Evolutionary conservation across 2,329 filamentous ascomycete genomes (phyloP), one percentile per base, ranked within the genome.

Genomic region (Lecanoromycetidae sp.): DNA sequence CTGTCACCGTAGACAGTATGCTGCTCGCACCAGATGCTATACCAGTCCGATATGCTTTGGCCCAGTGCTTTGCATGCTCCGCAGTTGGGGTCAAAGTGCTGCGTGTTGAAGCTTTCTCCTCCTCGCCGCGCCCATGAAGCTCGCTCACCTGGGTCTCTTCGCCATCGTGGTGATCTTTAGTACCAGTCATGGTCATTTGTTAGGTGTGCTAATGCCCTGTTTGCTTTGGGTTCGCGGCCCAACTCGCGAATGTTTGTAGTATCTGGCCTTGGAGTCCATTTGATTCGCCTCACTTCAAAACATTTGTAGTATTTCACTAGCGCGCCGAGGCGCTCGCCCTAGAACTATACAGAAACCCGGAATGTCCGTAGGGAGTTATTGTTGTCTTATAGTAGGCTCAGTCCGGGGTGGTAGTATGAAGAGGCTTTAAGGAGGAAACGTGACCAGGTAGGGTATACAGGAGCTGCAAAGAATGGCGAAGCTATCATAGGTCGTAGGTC

Each of bases 31-130:
- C 84, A 36, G 86, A 85, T 52, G 84, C 79, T 55, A 91, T 79
- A 66, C 90, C 83, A 40, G 82, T 88, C 55, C 84, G 77, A 65
- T 91, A 90, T 56, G 74, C 75, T 68, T 86, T 87, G 58, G 82
- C 71, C 69, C 81, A 82, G 58, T 60, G 62, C 58, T 69, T 73
- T 40, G 67, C 62, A 51, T 68, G 63, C 48, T 67, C 61, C 64
- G 40, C 62, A 56, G 55, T 50, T 17, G 60, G 52, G 38, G 58
- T 32, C 22, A 45, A 47, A 39, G 48, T 48, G 36, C 44, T 46
- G 35, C 46, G 35, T 29, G 22, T 27, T 12, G 25, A 20, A 8
- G 22, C 12, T 6, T 9, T 36, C 10, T 36, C 23, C 27, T 22
- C 30, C 19, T 30, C 30, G n/a, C n/a, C n/a, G n/a, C n/a, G n/a